Evolutionary conservation across 2,329 filamentous ascomycete genomes (phyloP).

Genomic region (Zymoseptoria crescenta): DNA sequence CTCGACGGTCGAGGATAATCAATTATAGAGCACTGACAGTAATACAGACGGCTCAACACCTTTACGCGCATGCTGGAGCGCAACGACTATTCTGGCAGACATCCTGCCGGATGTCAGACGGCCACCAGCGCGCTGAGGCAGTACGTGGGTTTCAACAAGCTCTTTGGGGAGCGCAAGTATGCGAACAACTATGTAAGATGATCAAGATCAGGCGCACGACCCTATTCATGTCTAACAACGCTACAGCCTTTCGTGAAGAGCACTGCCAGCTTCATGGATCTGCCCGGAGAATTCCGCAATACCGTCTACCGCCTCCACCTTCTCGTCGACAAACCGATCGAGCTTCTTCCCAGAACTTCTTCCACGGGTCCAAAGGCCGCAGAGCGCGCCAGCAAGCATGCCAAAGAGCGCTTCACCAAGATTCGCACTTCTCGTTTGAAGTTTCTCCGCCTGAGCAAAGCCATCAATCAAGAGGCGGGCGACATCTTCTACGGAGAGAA

Average conservation of each 20-base stretch:
- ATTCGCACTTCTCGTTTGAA: neutral
- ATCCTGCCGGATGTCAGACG: neutral
- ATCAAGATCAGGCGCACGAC: neutral
- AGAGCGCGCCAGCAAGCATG: neutral
- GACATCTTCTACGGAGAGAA: constrained; percentile 40
- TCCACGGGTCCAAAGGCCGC: neutral
- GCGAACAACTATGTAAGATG: neutral
- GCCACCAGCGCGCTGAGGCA: neutral
- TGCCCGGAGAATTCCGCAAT: constrained; percentile 3
- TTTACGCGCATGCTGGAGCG: neutral
- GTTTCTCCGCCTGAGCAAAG: constrained; percentile 10
- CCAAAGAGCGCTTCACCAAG: neutral
- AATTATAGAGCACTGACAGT: neutral
- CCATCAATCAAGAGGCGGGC: constrained; percentile 33
- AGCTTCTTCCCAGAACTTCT: neutral
- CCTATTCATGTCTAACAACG: neutral
- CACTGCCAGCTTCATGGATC: neutral
- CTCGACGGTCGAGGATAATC: neutral
- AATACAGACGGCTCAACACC: neutral
- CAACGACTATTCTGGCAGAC: neutral
- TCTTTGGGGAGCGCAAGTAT: constrained; percentile 2
- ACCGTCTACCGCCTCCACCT: constrained; percentile 3
- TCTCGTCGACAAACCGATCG: neutral
- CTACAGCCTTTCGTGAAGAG: neutral
- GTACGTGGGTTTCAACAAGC: neutral